A percentile compares a stretch with the other conserved stretches of the same genome.
phyloP scores from a whole-genome alignment of 1,139 yeast species.

The Pichia sp. region DNA sequence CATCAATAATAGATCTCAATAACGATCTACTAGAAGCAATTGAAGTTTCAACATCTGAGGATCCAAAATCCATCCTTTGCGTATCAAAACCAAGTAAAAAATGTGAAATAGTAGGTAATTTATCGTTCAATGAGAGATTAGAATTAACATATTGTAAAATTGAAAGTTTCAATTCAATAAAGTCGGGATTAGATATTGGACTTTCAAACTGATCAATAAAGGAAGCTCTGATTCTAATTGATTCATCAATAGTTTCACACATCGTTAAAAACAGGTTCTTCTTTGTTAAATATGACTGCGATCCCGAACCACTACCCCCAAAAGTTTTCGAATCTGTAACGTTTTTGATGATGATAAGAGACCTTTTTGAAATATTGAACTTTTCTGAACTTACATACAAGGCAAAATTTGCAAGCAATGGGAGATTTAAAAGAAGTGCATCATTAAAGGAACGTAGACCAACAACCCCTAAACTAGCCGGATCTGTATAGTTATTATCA shows the following conservation, averaged over 20 bases:
- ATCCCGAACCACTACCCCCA: constrained; percentile 24
- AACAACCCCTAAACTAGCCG: constrained; percentile 43
- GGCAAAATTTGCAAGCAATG: constrained; percentile 64
- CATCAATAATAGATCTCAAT: constrained; percentile 45
- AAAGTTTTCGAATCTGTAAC: constrained; percentile 45
- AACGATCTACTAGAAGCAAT: constrained; percentile 49
- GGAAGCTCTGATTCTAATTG: constrained; percentile 60
- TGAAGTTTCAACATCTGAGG: constrained; percentile 31
- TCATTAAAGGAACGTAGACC: constrained; percentile 65
- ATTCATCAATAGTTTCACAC: constrained; percentile 68
- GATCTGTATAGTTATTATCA: constrained; percentile 35
- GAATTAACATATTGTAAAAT: constrained; percentile 52
- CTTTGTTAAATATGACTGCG: constrained; percentile 37
- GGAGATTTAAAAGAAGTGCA: constrained; percentile 60
- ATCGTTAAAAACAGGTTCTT: constrained; percentile 66
- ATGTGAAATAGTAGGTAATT: constrained; percentile 56
- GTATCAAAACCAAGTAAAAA: constrained; percentile 66
- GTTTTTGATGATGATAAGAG: constrained; percentile 44
- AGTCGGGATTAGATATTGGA: constrained; percentile 31
- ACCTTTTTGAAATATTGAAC: constrained; percentile 41
- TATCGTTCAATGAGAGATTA: constrained; percentile 35
- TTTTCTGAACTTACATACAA: constrained; percentile 60
- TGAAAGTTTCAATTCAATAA: constrained; percentile 47
- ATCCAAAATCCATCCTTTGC: constrained; percentile 19
- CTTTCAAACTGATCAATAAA: constrained; percentile 66